A percentile compares a stretch with the other conserved stretches of the same genome.
phyloP scores from a whole-genome alignment of 352 stramenopile genomes.

The Globisporangium polare region DNA sequence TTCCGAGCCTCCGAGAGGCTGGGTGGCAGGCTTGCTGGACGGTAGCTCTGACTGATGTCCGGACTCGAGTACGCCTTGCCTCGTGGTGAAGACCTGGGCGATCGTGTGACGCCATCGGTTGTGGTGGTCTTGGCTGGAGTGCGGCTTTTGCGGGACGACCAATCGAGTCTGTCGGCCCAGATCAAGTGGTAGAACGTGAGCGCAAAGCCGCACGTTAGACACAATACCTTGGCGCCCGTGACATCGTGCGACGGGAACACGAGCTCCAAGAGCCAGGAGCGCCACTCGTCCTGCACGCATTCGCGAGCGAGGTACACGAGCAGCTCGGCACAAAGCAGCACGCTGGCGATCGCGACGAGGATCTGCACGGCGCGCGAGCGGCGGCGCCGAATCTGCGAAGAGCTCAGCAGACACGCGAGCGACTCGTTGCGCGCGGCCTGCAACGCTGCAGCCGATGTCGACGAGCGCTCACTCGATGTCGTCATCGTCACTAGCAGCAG shows the following conservation, averaged over 20 bases:
- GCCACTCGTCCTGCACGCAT: slow-evolving; percentile 13
- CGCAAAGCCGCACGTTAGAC: slow-evolving; percentile 30
- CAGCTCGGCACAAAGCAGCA: background rate
- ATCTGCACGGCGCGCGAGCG: slow-evolving; percentile 12
- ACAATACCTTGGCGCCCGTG: slow-evolving; percentile 37
- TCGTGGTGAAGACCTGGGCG: background rate
- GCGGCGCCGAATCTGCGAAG: slow-evolving; percentile 5
- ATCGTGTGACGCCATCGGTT: too few species aligned
- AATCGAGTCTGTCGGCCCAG: background rate
- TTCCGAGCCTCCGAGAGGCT: background rate
- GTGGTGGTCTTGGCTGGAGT: background rate
- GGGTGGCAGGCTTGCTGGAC: background rate
- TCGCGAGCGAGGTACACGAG: background rate
- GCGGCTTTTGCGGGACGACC: background rate
- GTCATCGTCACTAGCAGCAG: background rate
- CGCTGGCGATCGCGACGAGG: slow-evolving; percentile 4
- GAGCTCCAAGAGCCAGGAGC: slow-evolving; percentile 24
- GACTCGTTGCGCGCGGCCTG: background rate
- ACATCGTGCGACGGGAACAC: slow-evolving; percentile 48
- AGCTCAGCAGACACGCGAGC: slow-evolving; percentile 3
- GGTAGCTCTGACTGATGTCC: background rate
- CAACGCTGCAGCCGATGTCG: background rate
- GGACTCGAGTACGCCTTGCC: background rate
- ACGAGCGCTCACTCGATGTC: background rate
- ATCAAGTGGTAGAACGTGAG: slow-evolving; percentile 40